Evolutionary conservation across 164 flowering plant genomes (phyloP).

Genomic region (Vitis amurensis): DNA sequence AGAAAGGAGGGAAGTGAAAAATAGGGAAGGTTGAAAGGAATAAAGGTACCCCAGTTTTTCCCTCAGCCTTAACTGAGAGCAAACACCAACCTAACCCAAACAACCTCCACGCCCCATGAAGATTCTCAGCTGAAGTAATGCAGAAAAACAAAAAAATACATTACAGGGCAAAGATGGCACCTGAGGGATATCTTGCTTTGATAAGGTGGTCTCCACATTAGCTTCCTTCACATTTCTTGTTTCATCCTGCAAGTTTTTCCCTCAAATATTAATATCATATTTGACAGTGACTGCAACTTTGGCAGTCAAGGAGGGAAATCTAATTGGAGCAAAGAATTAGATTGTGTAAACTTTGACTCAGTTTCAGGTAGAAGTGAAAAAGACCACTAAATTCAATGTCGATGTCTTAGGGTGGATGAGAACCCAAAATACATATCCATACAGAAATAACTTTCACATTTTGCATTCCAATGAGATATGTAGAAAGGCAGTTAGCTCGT

Average conservation of each 20-base stretch:
- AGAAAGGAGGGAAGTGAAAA: too few relatives aligned
- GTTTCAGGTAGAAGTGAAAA: not conserved
- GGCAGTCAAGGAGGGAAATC: not conserved
- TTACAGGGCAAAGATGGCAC: slow-evolving; percentile 21
- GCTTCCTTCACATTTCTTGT: slow-evolving; percentile 22
- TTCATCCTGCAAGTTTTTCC: slow-evolving; percentile 41
- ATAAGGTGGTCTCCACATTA: slow-evolving; percentile 20
- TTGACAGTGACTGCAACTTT: not conserved
- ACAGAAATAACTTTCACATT: not conserved
- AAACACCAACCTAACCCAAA: not conserved
- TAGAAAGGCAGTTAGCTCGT: too few relatives aligned
- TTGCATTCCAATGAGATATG: too few relatives aligned
- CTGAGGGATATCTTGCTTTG: slow-evolving; percentile 48
- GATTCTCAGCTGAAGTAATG: not conserved
- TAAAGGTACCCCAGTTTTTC: too few relatives aligned
- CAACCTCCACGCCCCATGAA: not conserved
- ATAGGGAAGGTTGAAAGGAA: too few relatives aligned
- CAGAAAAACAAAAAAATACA: not conserved
- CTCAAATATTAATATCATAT: slow-evolving; percentile 2
- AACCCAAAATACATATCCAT: not conserved
- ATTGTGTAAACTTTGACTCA: not conserved
- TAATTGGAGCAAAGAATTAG: not conserved
- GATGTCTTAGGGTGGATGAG: not conserved
- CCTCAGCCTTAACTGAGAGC: too few relatives aligned
- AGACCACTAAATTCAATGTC: too few relatives aligned